phyloP scores from a whole-genome alignment of 140 eudicot genomes.

The Bidens hawaiensis region DNA sequence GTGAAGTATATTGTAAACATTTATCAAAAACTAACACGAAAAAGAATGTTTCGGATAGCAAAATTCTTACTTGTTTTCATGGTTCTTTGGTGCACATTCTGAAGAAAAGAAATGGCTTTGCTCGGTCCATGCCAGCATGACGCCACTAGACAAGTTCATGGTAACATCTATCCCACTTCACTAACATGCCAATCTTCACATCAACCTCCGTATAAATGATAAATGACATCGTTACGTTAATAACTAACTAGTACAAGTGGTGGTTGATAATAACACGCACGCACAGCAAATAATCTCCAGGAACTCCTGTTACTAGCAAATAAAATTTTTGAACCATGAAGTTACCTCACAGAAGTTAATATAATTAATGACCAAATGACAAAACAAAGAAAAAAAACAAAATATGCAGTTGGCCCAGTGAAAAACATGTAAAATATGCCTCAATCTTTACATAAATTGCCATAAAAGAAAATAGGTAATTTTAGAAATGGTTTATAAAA shows the following conservation, averaged over 20 bases:
- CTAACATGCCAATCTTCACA: neutral
- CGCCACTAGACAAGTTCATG: neutral
- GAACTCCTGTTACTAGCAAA: constrained; percentile 4
- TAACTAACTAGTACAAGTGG: neutral
- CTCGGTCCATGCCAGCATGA: neutral
- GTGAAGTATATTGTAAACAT: neutral
- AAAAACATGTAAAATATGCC: too few relatives aligned
- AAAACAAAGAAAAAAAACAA: neutral
- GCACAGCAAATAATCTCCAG: constrained; percentile 1
- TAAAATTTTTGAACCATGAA: neutral
- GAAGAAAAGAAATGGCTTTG: constrained; percentile 1
- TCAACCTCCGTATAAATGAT: too few relatives aligned
- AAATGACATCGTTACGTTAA: too few relatives aligned
- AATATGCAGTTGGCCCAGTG: too few relatives aligned
- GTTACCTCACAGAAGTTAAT: neutral
- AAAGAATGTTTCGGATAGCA: neutral
- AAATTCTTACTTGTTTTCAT: constrained; percentile 30
- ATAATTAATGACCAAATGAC: neutral
- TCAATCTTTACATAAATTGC: too few relatives aligned
- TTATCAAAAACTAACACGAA: neutral
- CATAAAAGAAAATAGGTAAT: too few relatives aligned
- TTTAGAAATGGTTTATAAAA: neutral
- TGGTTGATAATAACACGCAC: neutral
- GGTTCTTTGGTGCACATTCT: neutral
- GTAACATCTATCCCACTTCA: neutral